Base-by-base conservation (phyloP, 495 filamentous ascomycete species). In the Xanthoparmelia taractica region DNA sequence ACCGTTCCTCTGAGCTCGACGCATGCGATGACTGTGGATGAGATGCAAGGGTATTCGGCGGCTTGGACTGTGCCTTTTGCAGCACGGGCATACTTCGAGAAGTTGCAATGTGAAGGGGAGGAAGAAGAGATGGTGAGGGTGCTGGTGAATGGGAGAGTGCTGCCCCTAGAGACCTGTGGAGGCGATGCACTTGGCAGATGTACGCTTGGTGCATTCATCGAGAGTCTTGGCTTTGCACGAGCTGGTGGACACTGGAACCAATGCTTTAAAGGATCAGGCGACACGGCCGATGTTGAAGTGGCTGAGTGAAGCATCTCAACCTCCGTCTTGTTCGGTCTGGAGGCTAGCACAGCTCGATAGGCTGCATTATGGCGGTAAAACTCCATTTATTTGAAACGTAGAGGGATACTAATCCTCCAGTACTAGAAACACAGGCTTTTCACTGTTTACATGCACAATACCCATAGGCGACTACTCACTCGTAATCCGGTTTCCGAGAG, bases 51-150 rank as follows among this genome's bases (percentile, higher is more conserved):
- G 56, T 91, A 82, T 69, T 81, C 84, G 29, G 83, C 88, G 0
- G 75, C 82, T 17, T 91, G 88, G 88, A 83, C 83, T 29, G 91
- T 93, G 58, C 88, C 91, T 8, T 95, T 96, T 73, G 89, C 79
- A 0, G 85, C 81, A 7, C 77, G 91, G 50, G 80, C 86, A 59
- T 94, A 91, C 70, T 79, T 96, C 57, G 91, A 96, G 81, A 89
- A 90, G 80, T 87, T 95, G 88, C 70, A 69, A 25, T 96, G 91
- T 70, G 58, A 66, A 0, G 74, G 73, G 31, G 57, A 71, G 25
- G 43, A 66, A 40, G 75, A 78, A 60, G 87, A 91, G 69, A 76
- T 85, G 56, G 88, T 96, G 10, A 78, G 91, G 15, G 80, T 92
- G 1, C 68, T 96, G 57, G 78, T 96, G 13, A 96, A 96, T 75